These are phyloP conservation scores for Pachysandra terminalis DNA, from an alignment of 164 flowering plant species.

Conservation along the genomic window DNA sequence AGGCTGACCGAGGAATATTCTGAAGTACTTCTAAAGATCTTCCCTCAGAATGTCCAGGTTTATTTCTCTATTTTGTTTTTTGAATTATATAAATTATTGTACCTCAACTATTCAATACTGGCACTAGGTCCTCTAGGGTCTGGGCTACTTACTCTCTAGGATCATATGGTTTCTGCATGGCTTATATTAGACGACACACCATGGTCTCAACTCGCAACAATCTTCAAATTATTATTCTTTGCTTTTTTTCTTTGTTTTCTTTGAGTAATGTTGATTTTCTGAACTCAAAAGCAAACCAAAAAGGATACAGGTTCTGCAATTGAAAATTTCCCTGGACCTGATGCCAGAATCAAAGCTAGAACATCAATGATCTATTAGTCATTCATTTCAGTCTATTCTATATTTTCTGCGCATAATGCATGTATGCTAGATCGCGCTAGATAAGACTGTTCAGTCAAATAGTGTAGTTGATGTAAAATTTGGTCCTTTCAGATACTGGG, in stretches of 20 bases:
- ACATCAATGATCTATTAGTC: too few species aligned
- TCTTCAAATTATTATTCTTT: neutral
- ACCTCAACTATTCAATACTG: neutral
- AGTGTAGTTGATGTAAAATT: neutral
- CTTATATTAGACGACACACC: neutral
- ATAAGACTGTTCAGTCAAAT: neutral
- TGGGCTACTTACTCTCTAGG: neutral
- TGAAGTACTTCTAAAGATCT: slow-evolving; percentile 79
- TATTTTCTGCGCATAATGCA: neutral
- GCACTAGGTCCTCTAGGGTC: neutral
- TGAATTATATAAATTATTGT: neutral
- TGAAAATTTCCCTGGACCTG: too few species aligned
- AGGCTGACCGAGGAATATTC: slow-evolving; percentile 91
- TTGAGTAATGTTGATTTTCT: too few species aligned
- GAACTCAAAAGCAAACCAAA: too few species aligned
- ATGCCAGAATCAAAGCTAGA: too few species aligned
- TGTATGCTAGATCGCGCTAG: neutral
- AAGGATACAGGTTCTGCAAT: too few species aligned
- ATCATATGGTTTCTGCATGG: neutral
- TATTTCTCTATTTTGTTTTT: slow-evolving; percentile 1
- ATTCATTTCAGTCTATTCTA: too few species aligned
- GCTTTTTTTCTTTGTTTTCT: too few species aligned
- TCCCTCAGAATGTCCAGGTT: slow-evolving; percentile 76
- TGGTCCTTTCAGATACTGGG: slow-evolving; percentile 62
- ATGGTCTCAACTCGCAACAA: neutral